Evolutionary conservation across 768 basidiomycete species (phyloP).

Genomic region (Hericium erinaceus): DNA sequence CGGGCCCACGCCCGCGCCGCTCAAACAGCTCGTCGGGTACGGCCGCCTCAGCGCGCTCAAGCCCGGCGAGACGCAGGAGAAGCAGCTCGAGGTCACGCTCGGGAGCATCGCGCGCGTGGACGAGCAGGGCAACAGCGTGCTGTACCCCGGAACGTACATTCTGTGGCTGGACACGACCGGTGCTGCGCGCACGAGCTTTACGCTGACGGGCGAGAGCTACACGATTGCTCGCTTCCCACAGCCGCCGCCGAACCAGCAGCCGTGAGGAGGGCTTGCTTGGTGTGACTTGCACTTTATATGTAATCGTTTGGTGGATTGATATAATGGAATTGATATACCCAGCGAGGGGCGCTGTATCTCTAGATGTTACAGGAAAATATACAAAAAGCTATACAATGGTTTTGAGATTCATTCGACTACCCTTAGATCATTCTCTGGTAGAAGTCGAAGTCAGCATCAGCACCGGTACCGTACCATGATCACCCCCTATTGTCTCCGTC

Average conservation of each 20-base stretch:
- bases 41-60: conserved; percentile 29
- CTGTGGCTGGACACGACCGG: conserved; percentile 33
- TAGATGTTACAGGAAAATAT: no score
- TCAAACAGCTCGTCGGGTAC: conserved; percentile 38
- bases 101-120: conserved; percentile 43
- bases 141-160: conserved; percentile 37
- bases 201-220: conserved; percentile 31
- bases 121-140: conserved; percentile 32
- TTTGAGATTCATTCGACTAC: no score
- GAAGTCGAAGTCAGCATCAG: no score
- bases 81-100: conserved; percentile 34
- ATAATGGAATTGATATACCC: no score
- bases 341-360: no score
- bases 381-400: no score
- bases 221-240: conserved; percentile 36
- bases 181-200: conserved; percentile 31
- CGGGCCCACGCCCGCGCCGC: conserved; percentile 42
- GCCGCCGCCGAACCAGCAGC: background rate
- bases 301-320: no score
- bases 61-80: conserved; percentile 21
- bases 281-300: no score
- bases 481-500: no score
- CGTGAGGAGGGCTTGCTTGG: no score
- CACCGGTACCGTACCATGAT: no score
- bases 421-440: no score